A percentile compares a stretch with the other conserved stretches of the same genome.
These are phyloP conservation scores for Micractinium sp. DNA, from an alignment of 139 green algal species.

Conservation along the genomic window DNA sequence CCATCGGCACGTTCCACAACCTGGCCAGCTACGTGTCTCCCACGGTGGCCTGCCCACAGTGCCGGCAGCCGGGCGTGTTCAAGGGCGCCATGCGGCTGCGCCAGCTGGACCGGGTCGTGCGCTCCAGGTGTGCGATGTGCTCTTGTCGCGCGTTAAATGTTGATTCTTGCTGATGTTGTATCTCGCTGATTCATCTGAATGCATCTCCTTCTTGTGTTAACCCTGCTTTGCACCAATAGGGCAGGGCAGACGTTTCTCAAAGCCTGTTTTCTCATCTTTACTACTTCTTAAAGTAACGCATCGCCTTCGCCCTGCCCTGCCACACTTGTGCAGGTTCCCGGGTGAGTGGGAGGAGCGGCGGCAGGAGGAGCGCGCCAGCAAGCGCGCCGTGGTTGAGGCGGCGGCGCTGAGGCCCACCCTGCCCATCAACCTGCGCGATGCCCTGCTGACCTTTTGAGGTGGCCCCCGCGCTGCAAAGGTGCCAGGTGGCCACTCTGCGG, in stretches of 20 bases:
- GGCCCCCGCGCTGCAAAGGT: too few relatives aligned
- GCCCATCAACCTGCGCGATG: neutral
- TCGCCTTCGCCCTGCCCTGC: neutral
- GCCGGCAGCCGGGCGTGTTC: constrained; percentile 41
- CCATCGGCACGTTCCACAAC: constrained; percentile 40
- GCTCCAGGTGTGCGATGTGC: neutral
- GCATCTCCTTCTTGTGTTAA: too few relatives aligned
- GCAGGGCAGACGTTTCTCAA: too few relatives aligned
- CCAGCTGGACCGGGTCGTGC: constrained; percentile 34
- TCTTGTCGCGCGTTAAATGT: too few relatives aligned
- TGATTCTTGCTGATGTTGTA: too few relatives aligned
- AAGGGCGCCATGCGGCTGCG: constrained; percentile 27
- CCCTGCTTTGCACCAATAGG: too few relatives aligned
- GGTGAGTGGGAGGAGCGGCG: constrained; percentile 28
- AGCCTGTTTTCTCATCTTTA: too few relatives aligned
- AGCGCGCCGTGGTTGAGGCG: neutral
- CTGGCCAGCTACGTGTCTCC: constrained; percentile 30
- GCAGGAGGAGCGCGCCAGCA: constrained; percentile 20
- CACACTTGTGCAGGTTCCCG: neutral
- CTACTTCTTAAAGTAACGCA: too few relatives aligned
- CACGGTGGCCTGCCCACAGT: constrained; percentile 43
- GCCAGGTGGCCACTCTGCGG: too few relatives aligned
- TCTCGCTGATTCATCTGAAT: too few relatives aligned
- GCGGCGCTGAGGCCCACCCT: neutral
- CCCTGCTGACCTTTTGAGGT: neutral